A percentile compares a stretch with the other conserved stretches of the same genome.
Conservation (phyloP, 2,329 filamentous ascomycete species). For the Aspergillus felis region DNA sequence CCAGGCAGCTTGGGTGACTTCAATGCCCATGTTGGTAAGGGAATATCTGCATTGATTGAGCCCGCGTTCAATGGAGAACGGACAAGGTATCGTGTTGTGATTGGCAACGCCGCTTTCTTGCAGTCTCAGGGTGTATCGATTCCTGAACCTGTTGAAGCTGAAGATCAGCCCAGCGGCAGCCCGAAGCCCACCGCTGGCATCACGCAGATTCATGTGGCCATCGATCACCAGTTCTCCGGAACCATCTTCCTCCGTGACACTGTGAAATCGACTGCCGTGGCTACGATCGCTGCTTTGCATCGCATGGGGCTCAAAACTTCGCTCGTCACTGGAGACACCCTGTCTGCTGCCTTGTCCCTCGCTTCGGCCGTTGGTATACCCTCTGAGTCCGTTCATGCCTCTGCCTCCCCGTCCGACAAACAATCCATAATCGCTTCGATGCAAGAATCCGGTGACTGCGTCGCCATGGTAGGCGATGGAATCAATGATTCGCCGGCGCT, state of each 20-base stretch:
- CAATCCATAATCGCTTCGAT: slow-evolving; percentile 76
- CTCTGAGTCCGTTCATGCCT: slow-evolving; percentile 70
- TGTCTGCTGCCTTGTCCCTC: slow-evolving; percentile 76
- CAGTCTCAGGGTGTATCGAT: slow-evolving; percentile 61
- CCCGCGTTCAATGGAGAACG: slow-evolving; percentile 66
- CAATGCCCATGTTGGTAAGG: slow-evolving; percentile 74
- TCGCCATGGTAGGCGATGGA: slow-evolving; percentile 97
- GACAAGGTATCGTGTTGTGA: slow-evolving; percentile 70
- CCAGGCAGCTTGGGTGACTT: slow-evolving; percentile 86
- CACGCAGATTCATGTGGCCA: slow-evolving; percentile 87
- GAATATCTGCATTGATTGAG: slow-evolving; percentile 77
- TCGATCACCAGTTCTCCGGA: slow-evolving; percentile 76
- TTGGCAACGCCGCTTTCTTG: slow-evolving; percentile 79
- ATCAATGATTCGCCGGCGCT: slow-evolving; percentile 98
- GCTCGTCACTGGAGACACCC: slow-evolving; percentile 91
- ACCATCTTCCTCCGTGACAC: slow-evolving; percentile 82
- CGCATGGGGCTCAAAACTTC: slow-evolving; percentile 82
- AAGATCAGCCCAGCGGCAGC: slow-evolving; percentile 23
- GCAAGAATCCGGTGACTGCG: slow-evolving; percentile 68
- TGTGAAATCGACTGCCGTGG: slow-evolving; percentile 81
- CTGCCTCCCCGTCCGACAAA: slow-evolving; percentile 88
- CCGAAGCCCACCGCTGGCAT: slow-evolving; percentile 58
- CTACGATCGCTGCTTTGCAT: slow-evolving; percentile 75
- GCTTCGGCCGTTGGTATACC: slow-evolving; percentile 79
- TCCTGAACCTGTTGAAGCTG: slow-evolving; percentile 38